Percentiles rank a stretch among this genome's conserved stretches.
Conservation (phyloP, 2,329 filamentous ascomycete genomes). For the Verticillium nonalfalfae region DNA sequence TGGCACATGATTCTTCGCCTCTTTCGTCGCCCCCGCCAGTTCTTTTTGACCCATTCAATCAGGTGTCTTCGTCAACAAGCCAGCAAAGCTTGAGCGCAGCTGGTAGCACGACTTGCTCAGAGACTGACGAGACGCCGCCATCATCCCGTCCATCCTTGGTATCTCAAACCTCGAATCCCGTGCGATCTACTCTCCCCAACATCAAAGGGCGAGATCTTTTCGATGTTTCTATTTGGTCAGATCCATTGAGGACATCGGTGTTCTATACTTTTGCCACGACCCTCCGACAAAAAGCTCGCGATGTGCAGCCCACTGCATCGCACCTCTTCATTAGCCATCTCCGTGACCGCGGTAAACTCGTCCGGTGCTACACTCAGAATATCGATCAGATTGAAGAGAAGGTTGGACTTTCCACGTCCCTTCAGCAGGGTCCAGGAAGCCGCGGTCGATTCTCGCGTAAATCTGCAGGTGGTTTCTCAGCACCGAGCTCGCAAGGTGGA, state of each 20-base stretch:
- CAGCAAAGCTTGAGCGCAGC: constrained; percentile 22
- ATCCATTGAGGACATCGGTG: constrained; percentile 60
- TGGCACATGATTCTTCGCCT: constrained; percentile 40
- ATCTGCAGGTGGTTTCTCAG: constrained; percentile 22
- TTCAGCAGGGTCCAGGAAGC: constrained; percentile 55
- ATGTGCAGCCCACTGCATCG: constrained; percentile 57
- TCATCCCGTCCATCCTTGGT: constrained; percentile 29
- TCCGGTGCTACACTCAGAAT: constrained; percentile 70
- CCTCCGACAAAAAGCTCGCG: constrained; percentile 55
- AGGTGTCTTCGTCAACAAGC: constrained; percentile 25
- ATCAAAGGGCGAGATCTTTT: constrained; percentile 69
- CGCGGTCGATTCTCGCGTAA: constrained; percentile 52
- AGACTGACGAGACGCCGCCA: constrained; percentile 36
- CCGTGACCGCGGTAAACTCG: constrained; percentile 60
- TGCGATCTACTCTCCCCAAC: constrained; percentile 40
- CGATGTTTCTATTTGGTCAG: constrained; percentile 63
- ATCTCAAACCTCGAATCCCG: constrained; percentile 28
- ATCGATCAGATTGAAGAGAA: constrained; percentile 69
- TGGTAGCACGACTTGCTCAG: constrained; percentile 34
- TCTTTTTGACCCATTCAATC: constrained; percentile 44
- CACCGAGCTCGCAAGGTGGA: neutral
- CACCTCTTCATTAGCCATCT: constrained; percentile 65
- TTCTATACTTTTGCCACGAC: constrained; percentile 69
- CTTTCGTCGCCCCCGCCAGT: constrained; percentile 49
- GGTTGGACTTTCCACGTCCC: constrained; percentile 58